Evolutionary conservation across 2,329 filamentous ascomycete species (phyloP).

Genomic region (Bimuria novae-zelandiae): DNA sequence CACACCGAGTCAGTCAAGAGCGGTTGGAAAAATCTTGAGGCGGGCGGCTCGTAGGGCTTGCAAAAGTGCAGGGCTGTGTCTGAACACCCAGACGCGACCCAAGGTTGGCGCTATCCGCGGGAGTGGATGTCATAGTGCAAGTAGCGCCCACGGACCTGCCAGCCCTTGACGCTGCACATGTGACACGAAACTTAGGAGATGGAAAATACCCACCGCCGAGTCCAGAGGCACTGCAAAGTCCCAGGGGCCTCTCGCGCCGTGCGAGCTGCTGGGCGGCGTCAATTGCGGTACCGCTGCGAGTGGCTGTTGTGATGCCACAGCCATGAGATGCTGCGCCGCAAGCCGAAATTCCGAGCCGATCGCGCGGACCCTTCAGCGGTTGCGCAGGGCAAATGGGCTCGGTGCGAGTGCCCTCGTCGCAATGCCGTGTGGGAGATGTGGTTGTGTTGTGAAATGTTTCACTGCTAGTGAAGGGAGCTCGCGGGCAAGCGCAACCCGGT

Average conservation of each 20-base stretch:
- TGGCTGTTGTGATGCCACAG: constrained; percentile 39
- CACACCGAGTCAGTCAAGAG: constrained; percentile 26
- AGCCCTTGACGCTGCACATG: constrained; percentile 15
- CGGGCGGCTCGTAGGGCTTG: background rate
- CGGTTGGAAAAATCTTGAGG: constrained; percentile 2
- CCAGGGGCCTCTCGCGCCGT: constrained; percentile 45
- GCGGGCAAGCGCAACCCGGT: constrained; percentile 8
- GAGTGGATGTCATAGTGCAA: constrained; percentile 23
- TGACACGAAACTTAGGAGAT: constrained; percentile 14
- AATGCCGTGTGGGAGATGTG: background rate
- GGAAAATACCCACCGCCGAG: constrained; percentile 38
- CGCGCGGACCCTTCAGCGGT: constrained; percentile 11
- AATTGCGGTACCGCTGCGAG: constrained; percentile 38
- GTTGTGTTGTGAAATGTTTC: constrained; percentile 12
- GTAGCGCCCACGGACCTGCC: constrained; percentile 22
- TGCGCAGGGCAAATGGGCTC: constrained; percentile 2
- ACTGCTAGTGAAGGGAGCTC: constrained; percentile 13
- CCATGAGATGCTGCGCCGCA: constrained; percentile 31
- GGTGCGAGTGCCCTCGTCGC: background rate
- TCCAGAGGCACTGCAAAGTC: constrained; percentile 47
- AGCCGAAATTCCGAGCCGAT: constrained; percentile 13
- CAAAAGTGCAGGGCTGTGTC: background rate
- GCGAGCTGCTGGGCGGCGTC: constrained; percentile 47
- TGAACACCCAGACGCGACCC: constrained; percentile 7
- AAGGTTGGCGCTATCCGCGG: constrained; percentile 27